A percentile compares a stretch with the other conserved stretches of the same genome.
phyloP scores from a whole-genome alignment of 768 basidiomycete genomes.

The Peribolospora kevripleyi region DNA sequence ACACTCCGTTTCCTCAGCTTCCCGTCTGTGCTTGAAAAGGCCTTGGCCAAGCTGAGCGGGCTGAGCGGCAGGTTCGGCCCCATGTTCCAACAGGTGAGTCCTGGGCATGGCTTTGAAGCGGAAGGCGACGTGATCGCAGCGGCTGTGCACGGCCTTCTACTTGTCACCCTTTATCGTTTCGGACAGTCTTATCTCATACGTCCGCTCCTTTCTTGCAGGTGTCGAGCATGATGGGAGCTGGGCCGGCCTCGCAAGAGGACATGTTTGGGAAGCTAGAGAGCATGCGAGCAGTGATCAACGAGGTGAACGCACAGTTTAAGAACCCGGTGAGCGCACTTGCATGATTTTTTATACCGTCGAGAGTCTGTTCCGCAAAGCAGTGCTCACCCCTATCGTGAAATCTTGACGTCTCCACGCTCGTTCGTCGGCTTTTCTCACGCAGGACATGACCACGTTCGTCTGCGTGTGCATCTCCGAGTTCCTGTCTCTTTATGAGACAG shows the following conservation, averaged over 20 bases:
- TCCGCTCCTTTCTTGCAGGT: conserved; percentile 30
- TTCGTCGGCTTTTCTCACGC: neutral
- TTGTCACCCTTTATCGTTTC: neutral
- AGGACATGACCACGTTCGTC: conserved; percentile 90
- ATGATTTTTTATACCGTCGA: neutral
- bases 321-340: neutral
- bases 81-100: conserved; percentile 57
- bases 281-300: conserved; percentile 90
- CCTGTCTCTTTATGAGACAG: conserved; percentile 91
- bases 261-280: conserved; percentile 96
- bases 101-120: neutral
- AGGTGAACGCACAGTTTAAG: conserved; percentile 73
- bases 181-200: neutral
- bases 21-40: conserved; percentile 91
- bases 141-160: neutral
- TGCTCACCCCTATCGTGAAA: neutral
- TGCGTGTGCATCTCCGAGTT: conserved; percentile 98
- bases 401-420: neutral
- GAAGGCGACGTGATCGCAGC: neutral
- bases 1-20: conserved; percentile 97
- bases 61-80: conserved; percentile 90
- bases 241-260: conserved; percentile 66
- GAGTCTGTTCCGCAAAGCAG: no score
- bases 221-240: conserved; percentile 93
- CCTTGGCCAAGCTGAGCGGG: conserved; percentile 73